Percentiles rank a stretch among this genome's conserved stretches.
Conservation (phyloP, 345 rosid genomes). For the Excoecaria cochinchinensis region DNA sequence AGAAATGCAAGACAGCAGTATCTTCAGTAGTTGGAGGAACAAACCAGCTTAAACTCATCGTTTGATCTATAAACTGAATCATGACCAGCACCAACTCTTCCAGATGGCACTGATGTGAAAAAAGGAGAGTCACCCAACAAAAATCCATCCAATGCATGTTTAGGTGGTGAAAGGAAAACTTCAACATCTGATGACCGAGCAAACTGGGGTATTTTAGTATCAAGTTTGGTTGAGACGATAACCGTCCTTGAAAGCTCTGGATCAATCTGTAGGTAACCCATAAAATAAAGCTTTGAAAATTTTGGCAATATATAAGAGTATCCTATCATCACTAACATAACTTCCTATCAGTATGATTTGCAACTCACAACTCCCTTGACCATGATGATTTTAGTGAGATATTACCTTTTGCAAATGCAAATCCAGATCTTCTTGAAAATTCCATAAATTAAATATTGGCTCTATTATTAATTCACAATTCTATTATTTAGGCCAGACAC, state of each 20-base stretch:
- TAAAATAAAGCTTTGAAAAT: constrained; percentile 17
- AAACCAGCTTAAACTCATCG: constrained; percentile 90
- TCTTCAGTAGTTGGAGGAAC: constrained; percentile 6
- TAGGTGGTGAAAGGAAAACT: constrained; percentile 89
- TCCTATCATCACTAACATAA: background rate
- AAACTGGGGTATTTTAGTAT: constrained; percentile 92
- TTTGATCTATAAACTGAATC: constrained; percentile 76
- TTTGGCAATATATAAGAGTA: background rate
- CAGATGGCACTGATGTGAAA: constrained; percentile 96
- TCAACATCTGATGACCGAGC: constrained; percentile 85
- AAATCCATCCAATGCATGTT: constrained; percentile 80
- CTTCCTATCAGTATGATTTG: background rate
- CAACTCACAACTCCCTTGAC: background rate
- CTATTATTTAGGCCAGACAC: background rate
- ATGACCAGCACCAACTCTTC: constrained; percentile 78
- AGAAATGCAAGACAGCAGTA: background rate
- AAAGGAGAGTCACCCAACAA: constrained; percentile 83
- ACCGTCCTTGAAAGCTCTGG: constrained; percentile 92
- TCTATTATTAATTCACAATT: background rate
- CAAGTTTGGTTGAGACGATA: constrained; percentile 88
- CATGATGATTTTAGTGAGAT: background rate
- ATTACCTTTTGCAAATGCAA: background rate
- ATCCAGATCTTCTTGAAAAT: constrained; percentile 1
- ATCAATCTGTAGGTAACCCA: constrained; percentile 61
- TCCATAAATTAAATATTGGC: background rate